Base-by-base conservation (phyloP, 345 rosid species). In the Euphorbia lathyris region DNA sequence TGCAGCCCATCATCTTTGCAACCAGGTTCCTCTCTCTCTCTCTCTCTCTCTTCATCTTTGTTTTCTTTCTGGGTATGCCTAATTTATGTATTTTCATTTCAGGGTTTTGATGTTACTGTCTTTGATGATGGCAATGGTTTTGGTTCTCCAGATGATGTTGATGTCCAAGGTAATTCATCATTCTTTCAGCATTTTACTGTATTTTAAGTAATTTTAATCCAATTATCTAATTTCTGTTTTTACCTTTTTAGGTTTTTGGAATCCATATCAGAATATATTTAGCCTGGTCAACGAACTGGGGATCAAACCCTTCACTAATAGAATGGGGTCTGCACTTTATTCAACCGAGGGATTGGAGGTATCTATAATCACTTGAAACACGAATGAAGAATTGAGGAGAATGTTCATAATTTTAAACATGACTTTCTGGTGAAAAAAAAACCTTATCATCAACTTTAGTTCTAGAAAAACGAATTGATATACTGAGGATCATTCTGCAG, bases 1-100 rank as follows among this genome's bases (percentile, higher is more conserved):
- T 48, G 90, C 89, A 22, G 92, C 92, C 63, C 76, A 85, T 62
- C 89, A 86, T 66, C 90, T 86, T 14, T 72, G 78, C 81, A 79
- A 82, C 47, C 90, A 82, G 86, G 89, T 77, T 11, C 10, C 7
- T 43, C 59, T 22, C 6, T 34, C 27, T 30, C 20, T 45, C 23
- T 38, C 13, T 0, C 6, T 67, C 6, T 38, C n/a, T n/a, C n/a
- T n/a, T n/a, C n/a, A n/a, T n/a, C n/a, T n/a, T n/a, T n/a, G n/a
- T n/a, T n/a, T n/a, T n/a, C n/a, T n/a, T n/a, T n/a, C n/a, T n/a
- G 38, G 38, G 38, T 34, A 34, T 34, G 38, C 38, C 38, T 34
- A 34, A 34, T 34, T 34, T 34, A 2, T 34, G 38, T 34, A 34
- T 34, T 34, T 34, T 45, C 67, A 69, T 57, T 76, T 77, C 72